Conservation (phyloP, 441 rosid genomes). For the Arabidopsis lyrata region DNA sequence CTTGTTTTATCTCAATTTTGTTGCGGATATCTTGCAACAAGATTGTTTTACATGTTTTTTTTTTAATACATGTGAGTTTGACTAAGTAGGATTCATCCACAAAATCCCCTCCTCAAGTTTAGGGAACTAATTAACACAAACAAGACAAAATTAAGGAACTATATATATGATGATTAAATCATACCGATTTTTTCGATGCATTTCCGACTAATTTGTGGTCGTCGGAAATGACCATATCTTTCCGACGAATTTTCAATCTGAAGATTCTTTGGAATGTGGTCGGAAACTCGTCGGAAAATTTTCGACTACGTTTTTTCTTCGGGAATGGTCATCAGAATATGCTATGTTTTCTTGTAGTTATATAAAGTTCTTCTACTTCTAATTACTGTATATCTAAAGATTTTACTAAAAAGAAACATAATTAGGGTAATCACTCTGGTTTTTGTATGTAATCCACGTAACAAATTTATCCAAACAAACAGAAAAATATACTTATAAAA, state of each 20-base stretch:
- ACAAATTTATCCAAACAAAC: neutral
- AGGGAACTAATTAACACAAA: conserved; percentile 28
- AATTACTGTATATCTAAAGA: neutral
- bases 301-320: too few relatives aligned
- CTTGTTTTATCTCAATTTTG: neutral
- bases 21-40: conserved; percentile 19
- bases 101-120: conserved; percentile 29
- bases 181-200: too few relatives aligned
- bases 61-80: neutral
- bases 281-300: too few relatives aligned
- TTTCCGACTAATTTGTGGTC: too few relatives aligned
- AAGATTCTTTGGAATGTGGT: too few relatives aligned
- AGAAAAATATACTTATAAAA: neutral
- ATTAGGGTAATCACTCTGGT: neutral
- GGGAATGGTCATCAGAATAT: too few relatives aligned
- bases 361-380: neutral
- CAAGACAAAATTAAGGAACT: neutral
- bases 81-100: conserved; percentile 15
- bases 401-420: neutral
- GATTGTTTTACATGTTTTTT: neutral
- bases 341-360: too few relatives aligned
- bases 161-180: neutral
- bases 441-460: neutral
- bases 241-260: too few relatives aligned
- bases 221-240: too few relatives aligned